A percentile compares a stretch with the other conserved stretches of the same genome.
These are phyloP conservation scores for Barbarea vulgaris DNA, from an alignment of 345 rosid species.

Conservation along the genomic window DNA sequence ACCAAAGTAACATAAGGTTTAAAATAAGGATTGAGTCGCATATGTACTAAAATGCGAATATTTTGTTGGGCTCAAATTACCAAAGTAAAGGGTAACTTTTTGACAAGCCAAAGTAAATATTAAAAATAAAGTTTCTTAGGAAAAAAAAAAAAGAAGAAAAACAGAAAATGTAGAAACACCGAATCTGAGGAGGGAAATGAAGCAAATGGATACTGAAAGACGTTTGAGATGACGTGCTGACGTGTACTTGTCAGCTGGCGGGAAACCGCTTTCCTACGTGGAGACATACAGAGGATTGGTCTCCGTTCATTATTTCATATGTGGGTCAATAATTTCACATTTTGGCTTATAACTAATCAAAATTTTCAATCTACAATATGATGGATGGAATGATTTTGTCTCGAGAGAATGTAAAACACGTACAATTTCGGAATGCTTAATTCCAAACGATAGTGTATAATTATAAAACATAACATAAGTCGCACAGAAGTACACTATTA, in stretches of 20 bases:
- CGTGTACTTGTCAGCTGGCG: slow-evolving; percentile 45
- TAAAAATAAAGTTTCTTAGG: background rate
- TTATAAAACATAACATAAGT: background rate
- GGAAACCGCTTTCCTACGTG: slow-evolving; percentile 49
- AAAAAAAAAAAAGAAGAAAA: background rate
- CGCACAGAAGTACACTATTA: background rate
- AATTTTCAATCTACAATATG: background rate
- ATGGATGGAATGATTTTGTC: background rate
- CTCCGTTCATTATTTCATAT: slow-evolving; percentile 11
- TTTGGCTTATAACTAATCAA: background rate
- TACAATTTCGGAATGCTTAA: background rate
- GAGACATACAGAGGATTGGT: slow-evolving; percentile 39
- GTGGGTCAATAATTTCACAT: background rate
- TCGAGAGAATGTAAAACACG: background rate
- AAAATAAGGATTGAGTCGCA: background rate
- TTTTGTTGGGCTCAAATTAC: background rate
- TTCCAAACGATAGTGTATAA: background rate
- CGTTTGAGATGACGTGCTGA: slow-evolving; percentile 41
- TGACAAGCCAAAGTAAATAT: background rate
- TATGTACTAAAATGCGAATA: background rate
- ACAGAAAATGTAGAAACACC: background rate
- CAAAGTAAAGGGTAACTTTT: background rate
- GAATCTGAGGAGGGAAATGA: slow-evolving; percentile 5
- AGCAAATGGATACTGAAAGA: slow-evolving; percentile 40
- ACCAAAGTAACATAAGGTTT: too few relatives aligned